Evolutionary conservation across 192 early-diverging fungal species (phyloP), one percentile per base, ranked within the genome.

Genomic region (Chytriomyces sp.): DNA sequence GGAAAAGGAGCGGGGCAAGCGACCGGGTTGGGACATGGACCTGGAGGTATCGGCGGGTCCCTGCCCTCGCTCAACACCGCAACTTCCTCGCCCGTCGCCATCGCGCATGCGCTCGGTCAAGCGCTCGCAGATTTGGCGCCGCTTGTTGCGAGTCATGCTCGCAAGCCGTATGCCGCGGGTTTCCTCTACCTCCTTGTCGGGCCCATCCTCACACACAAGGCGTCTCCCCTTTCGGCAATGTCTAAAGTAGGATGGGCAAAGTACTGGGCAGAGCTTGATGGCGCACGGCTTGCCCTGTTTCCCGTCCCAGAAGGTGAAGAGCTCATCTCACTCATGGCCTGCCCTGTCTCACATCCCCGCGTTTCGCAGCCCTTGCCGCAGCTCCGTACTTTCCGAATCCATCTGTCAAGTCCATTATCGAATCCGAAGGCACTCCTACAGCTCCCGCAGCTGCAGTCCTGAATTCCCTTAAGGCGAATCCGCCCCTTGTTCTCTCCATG

Each of bases 181-280:
- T 70, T 59, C 39, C 36, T 70, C 17, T 70, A 70, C 44, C 25
- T 32, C 19, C 37, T 64, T 39, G 39, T 44, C 28, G 62, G 28
- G 8, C 62, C 37, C 4, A 25, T 70, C 3, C 39, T 28, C 7
- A n/a, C 37, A 22, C 28, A 7, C 52, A 6, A 25, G 19, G 36
- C 31, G 8, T 39, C 39, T 8, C 26, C 39, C 17, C 49, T 69
- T 36, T 17, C 63, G 26, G 28, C 6, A 7, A 40, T 69, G 39
- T 22, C 49, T 25, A 5, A 12, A 19, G 28, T 39, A 25, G 68
- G 68, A 4, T 70, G 68, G 49, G 56, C 38, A 38, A 70, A 70
- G 56, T 70, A 70, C 31, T 70, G 68, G 68, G 68, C 68, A 6
- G 68, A 70, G 37, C 39, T 70, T 22, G 12, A 10, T 59, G 68